Conservation (phyloP, 2,329 filamentous ascomycete genomes). For the Fusarium globosum region DNA sequence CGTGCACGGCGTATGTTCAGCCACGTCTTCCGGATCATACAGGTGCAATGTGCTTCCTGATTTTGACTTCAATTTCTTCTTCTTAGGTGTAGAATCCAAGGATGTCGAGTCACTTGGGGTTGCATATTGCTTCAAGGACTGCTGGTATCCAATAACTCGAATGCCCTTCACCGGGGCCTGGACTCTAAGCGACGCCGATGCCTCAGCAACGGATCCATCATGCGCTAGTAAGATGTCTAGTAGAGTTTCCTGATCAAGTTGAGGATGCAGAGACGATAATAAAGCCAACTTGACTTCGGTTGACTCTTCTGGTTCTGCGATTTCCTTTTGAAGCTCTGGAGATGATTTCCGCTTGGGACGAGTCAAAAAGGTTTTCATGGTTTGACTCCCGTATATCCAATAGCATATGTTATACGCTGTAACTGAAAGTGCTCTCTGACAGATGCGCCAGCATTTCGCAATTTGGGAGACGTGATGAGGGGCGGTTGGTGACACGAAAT, state of each 20-base stretch:
- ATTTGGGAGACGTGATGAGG: not conserved
- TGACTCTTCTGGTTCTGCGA: conserved; percentile 71
- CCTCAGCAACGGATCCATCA: conserved; percentile 78
- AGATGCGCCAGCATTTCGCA: not conserved
- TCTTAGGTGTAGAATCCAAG: conserved; percentile 42
- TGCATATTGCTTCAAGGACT: conserved; percentile 68
- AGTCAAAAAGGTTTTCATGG: conserved; percentile 69
- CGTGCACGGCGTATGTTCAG: conserved; percentile 86
- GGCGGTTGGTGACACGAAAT: not conserved
- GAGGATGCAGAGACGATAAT: conserved; percentile 79
- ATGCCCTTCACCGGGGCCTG: conserved; percentile 44
- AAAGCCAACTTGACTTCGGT: conserved; percentile 92
- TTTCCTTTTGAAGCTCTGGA: conserved; percentile 42
- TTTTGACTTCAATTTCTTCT: conserved; percentile 70
- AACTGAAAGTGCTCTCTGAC: not conserved
- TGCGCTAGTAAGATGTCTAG: conserved; percentile 83
- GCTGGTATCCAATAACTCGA: conserved; percentile 65
- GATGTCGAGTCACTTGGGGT: conserved; percentile 22
- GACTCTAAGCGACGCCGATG: conserved; percentile 66
- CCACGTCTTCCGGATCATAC: conserved; percentile 83
- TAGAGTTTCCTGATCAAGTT: conserved; percentile 71
- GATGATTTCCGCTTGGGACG: conserved; percentile 62
- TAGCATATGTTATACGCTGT: not conserved
- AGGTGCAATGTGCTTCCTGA: conserved; percentile 87
- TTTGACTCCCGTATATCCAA: conserved; percentile 6